Percentiles rank a stretch among this genome's conserved stretches.
Conservation (phyloP, 2,329 filamentous ascomycete genomes). For the Botrytis elliptica region DNA sequence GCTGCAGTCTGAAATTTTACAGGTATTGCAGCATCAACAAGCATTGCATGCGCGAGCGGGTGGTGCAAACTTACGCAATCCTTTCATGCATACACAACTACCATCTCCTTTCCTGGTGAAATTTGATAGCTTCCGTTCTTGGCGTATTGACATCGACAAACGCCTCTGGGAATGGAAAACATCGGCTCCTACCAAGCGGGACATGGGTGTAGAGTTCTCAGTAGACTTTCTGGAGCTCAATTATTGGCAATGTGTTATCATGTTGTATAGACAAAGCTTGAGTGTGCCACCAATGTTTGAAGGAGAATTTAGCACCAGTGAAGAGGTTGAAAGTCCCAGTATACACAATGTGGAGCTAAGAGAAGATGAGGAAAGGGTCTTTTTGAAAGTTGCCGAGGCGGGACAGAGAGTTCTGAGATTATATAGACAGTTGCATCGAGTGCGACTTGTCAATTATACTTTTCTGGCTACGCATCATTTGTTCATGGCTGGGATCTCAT, state of each 20-base stretch:
- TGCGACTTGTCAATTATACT: slow-evolving; percentile 91
- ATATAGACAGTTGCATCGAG: slow-evolving; percentile 84
- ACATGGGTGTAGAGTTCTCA: slow-evolving; percentile 86
- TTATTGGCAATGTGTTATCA: slow-evolving; percentile 96
- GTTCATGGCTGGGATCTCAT: slow-evolving; percentile 96
- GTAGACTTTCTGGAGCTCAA: slow-evolving; percentile 90
- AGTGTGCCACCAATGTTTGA: slow-evolving; percentile 83
- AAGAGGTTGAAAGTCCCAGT: slow-evolving; percentile 62
- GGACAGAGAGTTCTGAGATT: slow-evolving; percentile 89
- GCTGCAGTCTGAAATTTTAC: slow-evolving; percentile 90
- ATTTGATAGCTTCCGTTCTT: slow-evolving; percentile 82
- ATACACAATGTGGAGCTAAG: slow-evolving; percentile 63
- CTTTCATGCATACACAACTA: slow-evolving; percentile 74
- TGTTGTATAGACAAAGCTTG: slow-evolving; percentile 89
- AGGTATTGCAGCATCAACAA: slow-evolving; percentile 90
- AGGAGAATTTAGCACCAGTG: slow-evolving; percentile 67
- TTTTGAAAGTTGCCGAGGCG: slow-evolving; percentile 91
- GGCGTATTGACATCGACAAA: slow-evolving; percentile 83
- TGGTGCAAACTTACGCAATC: slow-evolving; percentile 63
- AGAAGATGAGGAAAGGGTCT: slow-evolving; percentile 87
- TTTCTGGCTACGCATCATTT: slow-evolving; percentile 94
- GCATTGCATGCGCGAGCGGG: slow-evolving; percentile 71
- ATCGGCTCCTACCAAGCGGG: slow-evolving; percentile 69
- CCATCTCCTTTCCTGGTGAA: slow-evolving; percentile 81
- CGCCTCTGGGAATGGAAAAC: slow-evolving; percentile 85